Base-by-base conservation (phyloP, 257 asterid genomes). In the Mentha longifolia region DNA sequence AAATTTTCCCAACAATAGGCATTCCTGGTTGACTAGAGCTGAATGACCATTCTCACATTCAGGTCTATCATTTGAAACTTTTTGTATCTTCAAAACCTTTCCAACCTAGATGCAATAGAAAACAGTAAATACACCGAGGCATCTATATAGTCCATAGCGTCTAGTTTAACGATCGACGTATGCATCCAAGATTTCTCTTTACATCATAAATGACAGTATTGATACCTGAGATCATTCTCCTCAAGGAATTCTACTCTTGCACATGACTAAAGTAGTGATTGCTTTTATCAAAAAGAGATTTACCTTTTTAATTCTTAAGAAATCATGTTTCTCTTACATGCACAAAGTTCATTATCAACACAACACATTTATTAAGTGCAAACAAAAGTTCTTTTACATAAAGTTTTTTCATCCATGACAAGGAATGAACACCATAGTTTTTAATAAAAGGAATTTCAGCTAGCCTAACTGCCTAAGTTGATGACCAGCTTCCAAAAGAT, bases 21-120 rank as follows among this genome's bases (percentile, higher is more conserved):
- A 14, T 74, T 92, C 99, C 8, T 79, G 81, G 61, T 71, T 79
- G 57, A 88, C 83, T 70, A 90, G 77, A 65, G 84, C 85, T 45
- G 85, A 69, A 80, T 65, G 78, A 54, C 86, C 89, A 81, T 79
- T 86, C 81, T 76, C 88, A n/a, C 63, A 20, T 73, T 79, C 74
- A 65, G 87, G 80, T 56, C 81, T 86, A 74, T 81, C 76, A 65
- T 73, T 89, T 61, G 91, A 68, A 71, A 80, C 68, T 80, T 95
- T 92, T 68, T 79, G 97, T 83, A 95, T 71, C 76, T 98, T 78
- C 79, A 95, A 78, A 25, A 92, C 86, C 84, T 95, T 92, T 31
- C 97, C 98, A 69, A 84, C 87, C 98, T 93, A 68, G 25, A 76
- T 17, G 69, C 33, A 64, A 65, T 25, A 47, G 46, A 64, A 47